Percentiles rank a stretch among this genome's conserved stretches.
Conservation (phyloP, 106 monocot species). For the Posidonia australis region DNA sequence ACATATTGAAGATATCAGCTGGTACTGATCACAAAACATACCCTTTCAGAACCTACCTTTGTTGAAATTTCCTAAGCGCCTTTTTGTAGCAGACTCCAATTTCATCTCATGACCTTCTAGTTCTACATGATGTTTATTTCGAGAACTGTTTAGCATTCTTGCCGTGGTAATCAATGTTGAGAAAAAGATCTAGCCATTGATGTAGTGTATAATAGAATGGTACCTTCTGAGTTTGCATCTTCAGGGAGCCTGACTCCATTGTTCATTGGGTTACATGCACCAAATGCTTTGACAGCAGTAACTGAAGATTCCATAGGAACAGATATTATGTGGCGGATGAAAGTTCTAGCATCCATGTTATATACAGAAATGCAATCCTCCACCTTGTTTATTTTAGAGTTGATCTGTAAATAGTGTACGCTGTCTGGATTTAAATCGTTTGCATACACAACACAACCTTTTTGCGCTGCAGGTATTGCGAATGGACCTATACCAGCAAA, state of each 20-base stretch:
- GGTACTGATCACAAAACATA: no score
- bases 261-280: constrained; percentile 7
- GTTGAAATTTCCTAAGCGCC: constrained; percentile 21
- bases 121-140: not conserved
- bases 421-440: constrained; percentile 98
- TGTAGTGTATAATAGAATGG: no score
- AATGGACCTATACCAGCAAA: constrained; percentile 97
- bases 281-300: not conserved
- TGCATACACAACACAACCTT: constrained; percentile 83
- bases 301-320: constrained; percentile 20
- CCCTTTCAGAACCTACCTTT: constrained; percentile 30
- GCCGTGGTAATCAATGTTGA: not conserved
- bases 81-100: constrained; percentile 31
- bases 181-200: not conserved
- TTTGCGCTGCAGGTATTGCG: constrained; percentile 86
- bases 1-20: no score
- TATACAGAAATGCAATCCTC: constrained; percentile 51
- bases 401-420: constrained; percentile 58
- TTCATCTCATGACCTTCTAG: constrained; percentile 11
- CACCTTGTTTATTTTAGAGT: constrained; percentile 77
- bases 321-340: constrained; percentile 53
- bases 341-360: constrained; percentile 96
- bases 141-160: not conserved
- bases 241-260: constrained; percentile 9
- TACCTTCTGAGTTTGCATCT: constrained; percentile 28